Percentiles rank a stretch among this genome's conserved stretches.
Evolutionary conservation across 495 filamentous ascomycete genomes (phyloP).

Genomic region (Penicillium paxilli): DNA sequence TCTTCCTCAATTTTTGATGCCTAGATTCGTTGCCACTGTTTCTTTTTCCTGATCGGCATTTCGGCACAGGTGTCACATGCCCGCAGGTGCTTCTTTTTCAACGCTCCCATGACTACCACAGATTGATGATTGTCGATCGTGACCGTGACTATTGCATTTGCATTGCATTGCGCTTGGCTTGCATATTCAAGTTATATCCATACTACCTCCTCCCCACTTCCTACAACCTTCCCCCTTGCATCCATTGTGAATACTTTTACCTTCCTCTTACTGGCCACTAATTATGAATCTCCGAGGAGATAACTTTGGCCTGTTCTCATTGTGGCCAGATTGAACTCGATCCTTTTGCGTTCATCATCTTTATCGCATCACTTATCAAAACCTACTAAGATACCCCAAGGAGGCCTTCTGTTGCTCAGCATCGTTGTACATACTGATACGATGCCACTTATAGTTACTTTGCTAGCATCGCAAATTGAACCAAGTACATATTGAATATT

Average conservation of each 20-base stretch:
- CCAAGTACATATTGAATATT: neutral
- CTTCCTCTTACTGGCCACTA: neutral
- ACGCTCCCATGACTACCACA: constrained; percentile 2
- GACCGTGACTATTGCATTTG: constrained; percentile 13
- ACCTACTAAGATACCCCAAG: neutral
- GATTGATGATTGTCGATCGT: constrained; percentile 3
- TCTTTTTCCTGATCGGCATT: neutral
- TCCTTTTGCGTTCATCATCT: neutral
- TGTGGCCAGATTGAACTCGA: too few species aligned
- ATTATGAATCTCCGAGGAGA: neutral
- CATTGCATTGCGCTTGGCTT: constrained; percentile 14
- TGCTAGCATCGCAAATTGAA: neutral
- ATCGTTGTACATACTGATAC: neutral
- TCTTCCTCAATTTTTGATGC: too few species aligned
- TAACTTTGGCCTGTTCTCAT: neutral
- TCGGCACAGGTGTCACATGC: constrained; percentile 4
- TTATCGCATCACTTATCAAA: neutral
- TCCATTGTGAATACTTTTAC: neutral
- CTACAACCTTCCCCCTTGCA: too few species aligned
- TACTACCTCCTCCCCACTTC: neutral
- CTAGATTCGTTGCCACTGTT: too few species aligned
- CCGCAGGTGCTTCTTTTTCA: neutral
- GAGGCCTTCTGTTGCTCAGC: too few species aligned
- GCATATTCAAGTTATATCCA: neutral
- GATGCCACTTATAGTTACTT: neutral